A percentile compares a stretch with the other conserved stretches of the same genome.
Evolutionary conservation across 306 rosid genomes (phyloP).

Genomic region (Lathyrus aphaca): DNA sequence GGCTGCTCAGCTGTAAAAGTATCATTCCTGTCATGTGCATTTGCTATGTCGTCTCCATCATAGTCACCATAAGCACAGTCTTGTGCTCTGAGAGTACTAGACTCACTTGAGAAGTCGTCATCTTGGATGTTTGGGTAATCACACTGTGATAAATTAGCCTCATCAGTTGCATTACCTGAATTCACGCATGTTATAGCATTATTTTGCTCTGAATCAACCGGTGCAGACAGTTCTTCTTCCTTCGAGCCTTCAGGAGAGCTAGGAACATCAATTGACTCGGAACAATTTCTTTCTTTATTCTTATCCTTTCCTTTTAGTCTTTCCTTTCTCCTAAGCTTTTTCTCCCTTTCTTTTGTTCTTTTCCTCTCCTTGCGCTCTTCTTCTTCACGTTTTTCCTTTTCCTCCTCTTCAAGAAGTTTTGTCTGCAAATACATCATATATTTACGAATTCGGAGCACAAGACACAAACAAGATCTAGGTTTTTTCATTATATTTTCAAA

Average conservation of each 20-base stretch:
- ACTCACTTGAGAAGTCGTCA: conserved; percentile 57
- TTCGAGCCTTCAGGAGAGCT: conserved; percentile 58
- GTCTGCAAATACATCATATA: conserved; percentile 54
- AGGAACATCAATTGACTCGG: conserved; percentile 52
- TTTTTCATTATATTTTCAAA: conserved; percentile 4
- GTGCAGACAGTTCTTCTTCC: conserved; percentile 62
- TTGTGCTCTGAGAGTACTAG: conserved; percentile 50
- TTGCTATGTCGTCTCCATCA: conserved; percentile 58
- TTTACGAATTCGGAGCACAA: conserved; percentile 40
- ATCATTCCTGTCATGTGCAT: conserved; percentile 50
- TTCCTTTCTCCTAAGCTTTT: conserved; percentile 90
- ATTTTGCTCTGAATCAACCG: conserved; percentile 62
- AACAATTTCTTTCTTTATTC: conserved; percentile 61
- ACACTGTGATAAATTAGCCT: conserved; percentile 47
- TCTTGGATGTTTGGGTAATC: conserved; percentile 62
- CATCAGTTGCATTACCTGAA: conserved; percentile 57
- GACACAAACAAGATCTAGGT: conserved; percentile 13
- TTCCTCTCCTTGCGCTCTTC: conserved; percentile 97
- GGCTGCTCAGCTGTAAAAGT: conserved; percentile 64
- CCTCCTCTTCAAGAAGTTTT: conserved; percentile 99
- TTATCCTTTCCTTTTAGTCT: conserved; percentile 92
- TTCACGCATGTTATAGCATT: conserved; percentile 47
- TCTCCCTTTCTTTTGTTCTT: conserved; percentile 88
- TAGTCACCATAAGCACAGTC: conserved; percentile 47
- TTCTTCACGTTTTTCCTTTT: conserved; percentile 96